These are phyloP conservation scores for Juncus inflexus DNA, from an alignment of 176 grass and related monocot genomes.

Conservation along the genomic window DNA sequence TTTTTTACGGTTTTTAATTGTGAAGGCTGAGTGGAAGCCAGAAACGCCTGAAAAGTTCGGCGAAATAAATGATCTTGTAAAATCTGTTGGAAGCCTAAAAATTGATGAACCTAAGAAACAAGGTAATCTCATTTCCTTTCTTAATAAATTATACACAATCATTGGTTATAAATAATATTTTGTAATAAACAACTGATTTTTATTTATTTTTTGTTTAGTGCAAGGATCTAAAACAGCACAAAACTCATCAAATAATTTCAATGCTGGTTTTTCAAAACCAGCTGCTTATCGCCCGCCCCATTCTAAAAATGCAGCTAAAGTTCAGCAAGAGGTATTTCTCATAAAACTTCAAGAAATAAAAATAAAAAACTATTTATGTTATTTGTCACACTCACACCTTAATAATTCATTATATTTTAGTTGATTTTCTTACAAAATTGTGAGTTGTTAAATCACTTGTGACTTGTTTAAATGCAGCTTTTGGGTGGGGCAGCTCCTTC, in stretches of 20 bases:
- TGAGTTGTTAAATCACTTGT: conserved; percentile 3
- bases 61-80: conserved; percentile 68
- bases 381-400: too few species aligned
- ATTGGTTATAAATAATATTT: not conserved
- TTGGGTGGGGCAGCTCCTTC: conserved; percentile 71
- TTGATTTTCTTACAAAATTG: not conserved
- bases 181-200: not conserved
- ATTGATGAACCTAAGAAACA: conserved; percentile 78
- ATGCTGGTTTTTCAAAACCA: conserved; percentile 40
- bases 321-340: conserved; percentile 71
- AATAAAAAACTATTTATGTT: too few species aligned
- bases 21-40: conserved; percentile 79
- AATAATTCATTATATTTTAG: too few species aligned
- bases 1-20: conserved; percentile 16
- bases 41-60: conserved; percentile 80
- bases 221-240: conserved; percentile 69
- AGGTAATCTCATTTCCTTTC: conserved; percentile 42
- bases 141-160: conserved; percentile 10
- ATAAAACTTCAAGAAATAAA: too few species aligned
- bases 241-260: conserved; percentile 41
- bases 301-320: conserved; percentile 59
- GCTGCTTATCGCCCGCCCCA: conserved; percentile 82
- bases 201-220: conserved; percentile 34
- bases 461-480: conserved; percentile 52
- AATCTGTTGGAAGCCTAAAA: conserved; percentile 60